These are phyloP conservation scores for Petunia axillaris DNA, from an alignment of 257 asterid genomes.

Conservation along the genomic window DNA sequence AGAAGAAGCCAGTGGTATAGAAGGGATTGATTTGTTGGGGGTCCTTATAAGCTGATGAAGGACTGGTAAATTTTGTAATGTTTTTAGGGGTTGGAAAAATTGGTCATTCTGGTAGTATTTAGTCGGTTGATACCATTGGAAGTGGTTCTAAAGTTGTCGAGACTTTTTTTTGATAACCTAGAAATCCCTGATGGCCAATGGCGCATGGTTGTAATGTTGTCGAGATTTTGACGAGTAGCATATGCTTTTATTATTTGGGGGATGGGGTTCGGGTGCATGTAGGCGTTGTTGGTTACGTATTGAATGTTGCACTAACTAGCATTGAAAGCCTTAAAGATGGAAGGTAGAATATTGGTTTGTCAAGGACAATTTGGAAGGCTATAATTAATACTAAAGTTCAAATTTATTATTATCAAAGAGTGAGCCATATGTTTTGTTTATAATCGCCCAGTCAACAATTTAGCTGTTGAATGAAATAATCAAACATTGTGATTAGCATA, in stretches of 20 bases:
- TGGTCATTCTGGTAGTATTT: not conserved
- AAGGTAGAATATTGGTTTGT: not conserved
- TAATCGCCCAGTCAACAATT: not conserved
- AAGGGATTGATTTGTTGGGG: not conserved
- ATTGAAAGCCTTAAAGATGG: not conserved
- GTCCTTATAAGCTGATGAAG: not conserved
- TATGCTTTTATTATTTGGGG: not conserved
- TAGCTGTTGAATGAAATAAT: not conserved
- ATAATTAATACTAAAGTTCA: not conserved
- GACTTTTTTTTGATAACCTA: not conserved
- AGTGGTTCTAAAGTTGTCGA: not conserved
- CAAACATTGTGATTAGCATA: too few species aligned
- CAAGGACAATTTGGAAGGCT: not conserved
- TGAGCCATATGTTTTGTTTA: not conserved
- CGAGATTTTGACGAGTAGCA: conserved; percentile 19
- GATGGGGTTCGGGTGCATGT: not conserved
- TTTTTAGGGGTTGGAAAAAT: not conserved
- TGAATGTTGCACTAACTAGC: conserved; percentile 12
- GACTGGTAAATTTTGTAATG: not conserved
- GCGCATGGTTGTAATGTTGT: not conserved
- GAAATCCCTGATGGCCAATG: too few species aligned
- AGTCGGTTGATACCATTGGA: not conserved
- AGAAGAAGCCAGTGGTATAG: not conserved
- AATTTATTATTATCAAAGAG: not conserved
- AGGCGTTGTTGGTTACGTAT: not conserved